A percentile compares a stretch with the other conserved stretches of the same genome.
phyloP scores from a whole-genome alignment of 2,329 filamentous ascomycete species.

The Penicillium sp. region DNA sequence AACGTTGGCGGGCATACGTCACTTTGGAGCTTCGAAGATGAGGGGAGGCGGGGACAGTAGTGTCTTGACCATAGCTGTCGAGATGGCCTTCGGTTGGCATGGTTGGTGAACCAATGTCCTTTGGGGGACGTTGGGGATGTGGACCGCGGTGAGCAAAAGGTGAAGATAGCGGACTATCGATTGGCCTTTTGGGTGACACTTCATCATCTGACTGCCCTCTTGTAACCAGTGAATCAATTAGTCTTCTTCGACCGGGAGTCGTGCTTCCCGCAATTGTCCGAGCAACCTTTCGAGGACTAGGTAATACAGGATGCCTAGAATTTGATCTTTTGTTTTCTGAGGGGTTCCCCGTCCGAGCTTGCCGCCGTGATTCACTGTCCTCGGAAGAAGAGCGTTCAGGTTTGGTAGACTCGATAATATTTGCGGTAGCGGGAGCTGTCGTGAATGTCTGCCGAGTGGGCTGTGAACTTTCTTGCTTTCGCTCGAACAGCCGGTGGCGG shows the following conservation, averaged over 20 bases:
- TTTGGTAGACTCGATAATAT: background rate
- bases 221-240: conserved; percentile 35
- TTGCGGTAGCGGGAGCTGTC: background rate
- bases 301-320: background rate
- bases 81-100: conserved; percentile 1
- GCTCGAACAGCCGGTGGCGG: background rate
- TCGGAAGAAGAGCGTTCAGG: background rate
- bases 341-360: background rate
- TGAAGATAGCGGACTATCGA: conserved; percentile 11
- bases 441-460: background rate
- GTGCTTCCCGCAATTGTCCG: conserved; percentile 3
- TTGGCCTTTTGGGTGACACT: conserved; percentile 5
- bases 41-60: conserved; percentile 18
- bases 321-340: background rate
- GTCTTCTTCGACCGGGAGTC: conserved; percentile 31
- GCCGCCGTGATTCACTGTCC: background rate
- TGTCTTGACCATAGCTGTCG: conserved; percentile 9
- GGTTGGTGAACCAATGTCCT: conserved; percentile 1
- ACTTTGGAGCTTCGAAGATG: conserved; percentile 43
- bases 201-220: conserved; percentile 12
- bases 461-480: background rate
- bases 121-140: conserved; percentile 4
- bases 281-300: background rate
- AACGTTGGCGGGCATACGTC: conserved; percentile 60
- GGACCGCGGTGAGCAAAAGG: conserved; percentile 5